A percentile compares a stretch with the other conserved stretches of the same genome.
Evolutionary conservation across 164 flowering plant species (phyloP).

Genomic region (Tetrastigma voinierianum): DNA sequence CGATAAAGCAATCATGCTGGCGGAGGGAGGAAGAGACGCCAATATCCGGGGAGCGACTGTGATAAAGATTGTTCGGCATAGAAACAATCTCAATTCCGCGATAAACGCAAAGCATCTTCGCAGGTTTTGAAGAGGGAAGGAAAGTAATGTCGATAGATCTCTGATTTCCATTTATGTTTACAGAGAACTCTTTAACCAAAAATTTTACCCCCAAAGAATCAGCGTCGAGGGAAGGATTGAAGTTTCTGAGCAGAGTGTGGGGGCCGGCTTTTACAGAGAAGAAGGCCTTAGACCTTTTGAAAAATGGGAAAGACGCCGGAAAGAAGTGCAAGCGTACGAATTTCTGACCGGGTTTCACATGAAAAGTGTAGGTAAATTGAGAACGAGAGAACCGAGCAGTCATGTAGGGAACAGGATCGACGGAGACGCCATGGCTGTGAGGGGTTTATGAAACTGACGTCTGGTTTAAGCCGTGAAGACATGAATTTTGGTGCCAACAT

Average conservation of each 20-base stretch:
- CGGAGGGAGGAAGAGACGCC: neutral
- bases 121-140: too few species aligned
- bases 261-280: slow-evolving; percentile 14
- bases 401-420: slow-evolving; percentile 6
- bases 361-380: slow-evolving; percentile 20
- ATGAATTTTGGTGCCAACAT: neutral
- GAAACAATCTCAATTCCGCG: slow-evolving; percentile 19
- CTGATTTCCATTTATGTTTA: slow-evolving; percentile 1
- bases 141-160: too few species aligned
- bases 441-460: neutral
- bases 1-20: neutral
- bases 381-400: slow-evolving; percentile 22
- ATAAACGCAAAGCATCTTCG: slow-evolving; percentile 14
- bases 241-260: slow-evolving; percentile 13
- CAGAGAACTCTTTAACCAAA: slow-evolving; percentile 7
- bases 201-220: neutral
- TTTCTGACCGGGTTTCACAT: slow-evolving; percentile 21
- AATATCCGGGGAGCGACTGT: neutral
- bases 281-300: neutral
- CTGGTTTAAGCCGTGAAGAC: neutral
- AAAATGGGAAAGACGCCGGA: slow-evolving; percentile 8
- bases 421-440: neutral
- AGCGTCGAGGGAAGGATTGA: slow-evolving; percentile 6
- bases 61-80: slow-evolving; percentile 3
- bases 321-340: slow-evolving; percentile 35